phyloP scores from a whole-genome alignment of 495 filamentous ascomycete species.

The Neurospora sp. region DNA sequence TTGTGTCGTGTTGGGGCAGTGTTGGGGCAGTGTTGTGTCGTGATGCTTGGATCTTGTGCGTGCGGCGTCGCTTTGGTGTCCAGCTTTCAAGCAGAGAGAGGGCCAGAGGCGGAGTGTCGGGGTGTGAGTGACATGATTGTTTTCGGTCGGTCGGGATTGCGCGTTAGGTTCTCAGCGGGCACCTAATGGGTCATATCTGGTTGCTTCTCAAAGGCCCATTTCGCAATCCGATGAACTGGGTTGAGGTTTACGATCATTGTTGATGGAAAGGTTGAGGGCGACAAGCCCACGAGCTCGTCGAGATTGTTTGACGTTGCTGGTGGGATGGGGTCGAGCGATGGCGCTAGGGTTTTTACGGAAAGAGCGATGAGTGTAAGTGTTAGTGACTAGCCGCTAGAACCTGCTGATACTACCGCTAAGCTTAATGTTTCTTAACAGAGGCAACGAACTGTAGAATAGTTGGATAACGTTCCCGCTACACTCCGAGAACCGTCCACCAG shows the following conservation, averaged over 20 bases:
- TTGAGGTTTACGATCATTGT: background rate
- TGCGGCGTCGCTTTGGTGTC: background rate
- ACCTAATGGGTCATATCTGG: background rate
- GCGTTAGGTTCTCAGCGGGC: background rate
- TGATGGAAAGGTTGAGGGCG: background rate
- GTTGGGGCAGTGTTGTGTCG: background rate
- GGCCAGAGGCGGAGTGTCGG: no score
- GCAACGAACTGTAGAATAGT: background rate
- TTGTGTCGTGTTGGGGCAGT: background rate
- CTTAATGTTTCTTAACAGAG: background rate
- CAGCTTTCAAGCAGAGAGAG: no score
- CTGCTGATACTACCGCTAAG: background rate
- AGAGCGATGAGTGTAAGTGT: background rate
- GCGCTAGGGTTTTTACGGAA: background rate
- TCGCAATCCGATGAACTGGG: background rate
- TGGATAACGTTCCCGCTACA: background rate
- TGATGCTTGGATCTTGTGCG: background rate
- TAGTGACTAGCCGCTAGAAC: fast-evolving
- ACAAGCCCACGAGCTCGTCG: background rate
- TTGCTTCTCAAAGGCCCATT: background rate
- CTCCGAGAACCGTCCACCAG: background rate
- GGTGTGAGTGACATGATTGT: background rate
- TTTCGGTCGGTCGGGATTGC: background rate
- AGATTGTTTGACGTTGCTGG: background rate
- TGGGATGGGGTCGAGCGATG: background rate